phyloP scores from a whole-genome alignment of 2,329 filamentous ascomycete species.

The Amphichorda felina region DNA sequence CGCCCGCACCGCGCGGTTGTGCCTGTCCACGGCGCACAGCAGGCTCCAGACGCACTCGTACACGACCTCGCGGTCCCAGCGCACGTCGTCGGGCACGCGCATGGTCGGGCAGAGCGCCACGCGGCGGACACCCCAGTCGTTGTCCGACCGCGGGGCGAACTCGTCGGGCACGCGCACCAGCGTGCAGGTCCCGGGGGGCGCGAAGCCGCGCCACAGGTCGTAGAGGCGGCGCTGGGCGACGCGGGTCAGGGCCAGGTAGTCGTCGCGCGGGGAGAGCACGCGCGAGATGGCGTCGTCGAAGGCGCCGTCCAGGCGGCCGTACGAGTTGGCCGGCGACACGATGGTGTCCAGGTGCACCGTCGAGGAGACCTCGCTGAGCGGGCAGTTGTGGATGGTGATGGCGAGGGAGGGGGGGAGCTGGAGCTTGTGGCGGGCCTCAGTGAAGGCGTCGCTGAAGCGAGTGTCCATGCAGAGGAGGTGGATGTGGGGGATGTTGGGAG shows the following conservation, averaged over 20 bases:
- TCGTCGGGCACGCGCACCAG: slow-evolving; percentile 28
- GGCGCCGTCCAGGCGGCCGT: slow-evolving; percentile 38
- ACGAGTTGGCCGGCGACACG: slow-evolving; percentile 43
- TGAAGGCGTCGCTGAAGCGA: slow-evolving; percentile 24
- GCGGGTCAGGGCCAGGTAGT: slow-evolving; percentile 34
- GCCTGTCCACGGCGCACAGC: slow-evolving; percentile 32
- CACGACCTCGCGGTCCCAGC: slow-evolving; percentile 39
- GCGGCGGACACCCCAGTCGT: slow-evolving; percentile 27
- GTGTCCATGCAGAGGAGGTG: slow-evolving; percentile 5
- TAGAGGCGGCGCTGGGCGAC: slow-evolving; percentile 32
- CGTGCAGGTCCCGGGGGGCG: slow-evolving; percentile 37
- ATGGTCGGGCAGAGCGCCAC: slow-evolving; percentile 42
- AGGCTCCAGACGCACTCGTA: slow-evolving; percentile 42
- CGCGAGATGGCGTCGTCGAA: slow-evolving; percentile 43
- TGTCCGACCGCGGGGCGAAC: slow-evolving; percentile 17
- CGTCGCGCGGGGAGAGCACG: slow-evolving; percentile 27
- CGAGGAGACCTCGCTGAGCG: slow-evolving; percentile 23
- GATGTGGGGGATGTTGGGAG: slow-evolving; percentile 3
- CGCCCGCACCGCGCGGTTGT: slow-evolving; percentile 22
- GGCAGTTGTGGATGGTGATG: slow-evolving; percentile 23
- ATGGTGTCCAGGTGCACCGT: slow-evolving; percentile 30
- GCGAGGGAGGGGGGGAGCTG: slow-evolving; percentile 16
- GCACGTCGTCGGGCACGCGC: slow-evolving; percentile 28
- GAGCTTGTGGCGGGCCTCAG: slow-evolving; percentile 16
- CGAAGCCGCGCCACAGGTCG: slow-evolving; percentile 33